Evolutionary conservation across 2,329 filamentous ascomycete species (phyloP).

Genomic region (Byssochlamys sp.): DNA sequence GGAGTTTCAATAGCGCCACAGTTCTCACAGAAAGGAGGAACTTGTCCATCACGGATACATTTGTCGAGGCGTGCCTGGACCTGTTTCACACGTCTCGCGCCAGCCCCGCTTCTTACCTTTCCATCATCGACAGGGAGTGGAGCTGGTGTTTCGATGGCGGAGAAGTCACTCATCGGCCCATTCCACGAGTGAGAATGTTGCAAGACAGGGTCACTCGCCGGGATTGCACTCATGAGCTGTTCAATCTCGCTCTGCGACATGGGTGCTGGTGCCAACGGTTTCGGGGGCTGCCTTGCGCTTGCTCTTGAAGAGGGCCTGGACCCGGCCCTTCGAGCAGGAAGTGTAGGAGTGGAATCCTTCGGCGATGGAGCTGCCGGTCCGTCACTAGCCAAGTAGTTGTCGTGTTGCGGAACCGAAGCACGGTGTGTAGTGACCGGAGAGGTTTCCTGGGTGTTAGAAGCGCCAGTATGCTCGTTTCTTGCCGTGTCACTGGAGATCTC

Average conservation of each 20-base stretch:
- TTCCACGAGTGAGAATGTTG: constrained; percentile 37
- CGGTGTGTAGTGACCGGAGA: constrained; percentile 18
- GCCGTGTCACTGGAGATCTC: constrained; percentile 10
- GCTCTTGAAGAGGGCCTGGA: constrained; percentile 31
- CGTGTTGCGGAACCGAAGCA: constrained; percentile 11
- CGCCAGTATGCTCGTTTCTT: constrained; percentile 14
- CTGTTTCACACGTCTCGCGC: constrained; percentile 57
- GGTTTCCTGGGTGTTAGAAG: constrained; percentile 15
- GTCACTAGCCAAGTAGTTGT: constrained; percentile 13
- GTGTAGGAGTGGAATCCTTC: constrained; percentile 13
- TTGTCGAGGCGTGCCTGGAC: constrained; percentile 48
- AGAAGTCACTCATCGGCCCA: constrained; percentile 36
- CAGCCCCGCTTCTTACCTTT: constrained; percentile 39
- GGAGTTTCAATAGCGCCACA: constrained; percentile 93
- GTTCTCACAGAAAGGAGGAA: constrained; percentile 82
- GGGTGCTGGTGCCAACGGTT: constrained; percentile 30
- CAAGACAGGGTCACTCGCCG: constrained; percentile 44
- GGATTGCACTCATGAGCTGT: constrained; percentile 24
- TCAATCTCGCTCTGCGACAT: constrained; percentile 26
- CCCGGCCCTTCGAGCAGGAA: constrained; percentile 17
- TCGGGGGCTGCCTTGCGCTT: constrained; percentile 25
- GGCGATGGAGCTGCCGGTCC: constrained; percentile 9
- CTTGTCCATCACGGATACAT: constrained; percentile 64
- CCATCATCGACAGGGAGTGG: constrained; percentile 22
- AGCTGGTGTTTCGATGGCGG: constrained; percentile 31